Percentiles rank a stretch among this genome's conserved stretches.
Conservation (phyloP, 2,329 filamentous ascomycete species). For the Cladosporium halotolerans region DNA sequence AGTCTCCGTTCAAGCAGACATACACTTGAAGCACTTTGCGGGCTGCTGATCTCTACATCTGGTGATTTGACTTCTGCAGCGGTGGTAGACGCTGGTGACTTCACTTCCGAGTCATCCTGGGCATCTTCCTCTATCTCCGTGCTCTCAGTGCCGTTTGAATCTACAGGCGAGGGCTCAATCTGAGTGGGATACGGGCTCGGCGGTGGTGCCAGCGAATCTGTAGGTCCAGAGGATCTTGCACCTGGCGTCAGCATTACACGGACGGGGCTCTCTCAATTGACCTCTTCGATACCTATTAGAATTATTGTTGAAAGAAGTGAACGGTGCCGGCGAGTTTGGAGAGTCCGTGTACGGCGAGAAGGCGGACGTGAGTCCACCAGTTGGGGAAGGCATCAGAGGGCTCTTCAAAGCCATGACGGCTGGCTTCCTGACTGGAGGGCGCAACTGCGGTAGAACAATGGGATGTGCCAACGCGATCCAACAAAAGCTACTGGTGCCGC, state of each 20-base stretch:
- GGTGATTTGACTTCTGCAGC: constrained; percentile 22
- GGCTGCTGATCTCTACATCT: constrained; percentile 29
- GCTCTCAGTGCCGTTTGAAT: constrained; percentile 74
- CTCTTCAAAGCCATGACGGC: constrained; percentile 27
- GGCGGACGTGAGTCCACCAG: constrained; percentile 35
- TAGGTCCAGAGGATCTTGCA: constrained; percentile 41
- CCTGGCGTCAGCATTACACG: constrained; percentile 11
- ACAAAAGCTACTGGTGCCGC: not conserved
- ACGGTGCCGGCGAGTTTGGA: constrained; percentile 43
- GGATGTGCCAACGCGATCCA: not conserved
- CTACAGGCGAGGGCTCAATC: constrained; percentile 76
- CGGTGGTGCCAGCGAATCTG: constrained; percentile 43
- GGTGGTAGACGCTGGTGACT: constrained; percentile 16
- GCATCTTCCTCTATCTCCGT: constrained; percentile 80
- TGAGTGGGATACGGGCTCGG: constrained; percentile 53
- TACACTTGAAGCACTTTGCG: constrained; percentile 27
- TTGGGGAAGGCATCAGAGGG: constrained; percentile 42
- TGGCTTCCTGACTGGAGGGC: not conserved
- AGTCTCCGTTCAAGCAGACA: constrained; percentile 3
- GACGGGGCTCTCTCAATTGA: not conserved
- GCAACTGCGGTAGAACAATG: not conserved
- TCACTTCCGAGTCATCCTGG: constrained; percentile 50
- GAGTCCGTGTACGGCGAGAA: constrained; percentile 49
- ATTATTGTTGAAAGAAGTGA: constrained; percentile 34
- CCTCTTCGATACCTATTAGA: constrained; percentile 29